These are phyloP conservation scores for Astragalus glycyphyllos DNA, from an alignment of 306 rosid genomes.

Conservation along the genomic window DNA sequence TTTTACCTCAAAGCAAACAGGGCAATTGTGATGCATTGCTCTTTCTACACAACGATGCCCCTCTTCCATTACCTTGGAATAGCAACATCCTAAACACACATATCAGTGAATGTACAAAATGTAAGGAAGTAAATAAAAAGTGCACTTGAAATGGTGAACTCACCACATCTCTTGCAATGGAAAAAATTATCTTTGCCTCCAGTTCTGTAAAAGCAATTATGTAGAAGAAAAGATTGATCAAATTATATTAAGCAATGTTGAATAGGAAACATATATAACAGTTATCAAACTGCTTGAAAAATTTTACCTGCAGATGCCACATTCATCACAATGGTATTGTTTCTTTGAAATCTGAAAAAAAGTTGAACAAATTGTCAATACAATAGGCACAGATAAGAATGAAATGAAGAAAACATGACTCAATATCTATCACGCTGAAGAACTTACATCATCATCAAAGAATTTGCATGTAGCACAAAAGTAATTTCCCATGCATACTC, in stretches of 20 bases:
- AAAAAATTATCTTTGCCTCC: conserved; percentile 87
- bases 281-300: no score
- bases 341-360: no score
- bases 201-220: conserved; percentile 54
- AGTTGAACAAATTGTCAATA: no score
- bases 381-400: conserved; percentile 2
- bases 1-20: no score
- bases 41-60: no score
- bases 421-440: not conserved
- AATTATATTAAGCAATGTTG: conserved; percentile 11
- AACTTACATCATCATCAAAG: conserved; percentile 85
- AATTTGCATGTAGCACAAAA: conserved; percentile 81
- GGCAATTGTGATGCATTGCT: no score
- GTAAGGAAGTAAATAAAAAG: not conserved
- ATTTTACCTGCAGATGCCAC: no score
- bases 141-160: conserved; percentile 32
- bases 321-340: no score
- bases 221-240: conserved; percentile 12
- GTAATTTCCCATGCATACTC: conserved; percentile 86
- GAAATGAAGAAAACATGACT: conserved; percentile 4
- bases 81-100: conserved; percentile 70
- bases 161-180: conserved; percentile 86
- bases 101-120: conserved; percentile 13
- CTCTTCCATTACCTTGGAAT: no score
- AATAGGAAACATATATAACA: not conserved